These are phyloP conservation scores for Fomitopsis palustris DNA, from an alignment of 1,284 basidiomycete species.

Conservation along the genomic window DNA sequence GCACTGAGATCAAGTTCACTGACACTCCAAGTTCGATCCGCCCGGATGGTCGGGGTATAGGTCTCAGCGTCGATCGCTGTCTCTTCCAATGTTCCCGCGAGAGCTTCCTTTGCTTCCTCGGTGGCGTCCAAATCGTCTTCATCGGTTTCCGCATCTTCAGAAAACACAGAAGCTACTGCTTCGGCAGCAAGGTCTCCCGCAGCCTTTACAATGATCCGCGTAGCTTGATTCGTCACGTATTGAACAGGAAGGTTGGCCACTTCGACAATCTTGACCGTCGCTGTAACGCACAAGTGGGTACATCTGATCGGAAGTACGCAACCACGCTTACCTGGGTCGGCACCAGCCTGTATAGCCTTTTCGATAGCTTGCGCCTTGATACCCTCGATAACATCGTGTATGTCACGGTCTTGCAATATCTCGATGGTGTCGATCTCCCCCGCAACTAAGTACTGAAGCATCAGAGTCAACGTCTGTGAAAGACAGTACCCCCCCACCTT, in stretches of 20 bases:
- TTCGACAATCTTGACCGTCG: slow-evolving; percentile 42
- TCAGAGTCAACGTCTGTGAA: not conserved
- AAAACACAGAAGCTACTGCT: slow-evolving; percentile 7
- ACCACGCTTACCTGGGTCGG: slow-evolving; percentile 28
- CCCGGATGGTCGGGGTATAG: slow-evolving; percentile 29
- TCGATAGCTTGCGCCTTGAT: slow-evolving; percentile 42
- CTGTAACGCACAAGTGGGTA: slow-evolving; percentile 7
- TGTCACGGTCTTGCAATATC: slow-evolving; percentile 34
- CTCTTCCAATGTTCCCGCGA: slow-evolving; percentile 2
- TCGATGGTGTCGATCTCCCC: slow-evolving; percentile 40
- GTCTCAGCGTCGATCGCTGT: slow-evolving; percentile 22
- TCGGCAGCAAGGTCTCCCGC: slow-evolving; percentile 37
- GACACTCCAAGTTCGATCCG: slow-evolving; percentile 29
- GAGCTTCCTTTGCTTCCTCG: slow-evolving; percentile 12
- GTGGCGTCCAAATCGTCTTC: not conserved
- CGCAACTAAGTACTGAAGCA: slow-evolving; percentile 19
- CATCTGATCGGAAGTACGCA: not conserved
- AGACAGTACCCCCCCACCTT: slow-evolving; percentile 22
- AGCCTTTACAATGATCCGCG: slow-evolving; percentile 45
- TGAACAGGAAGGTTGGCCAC: slow-evolving; percentile 40
- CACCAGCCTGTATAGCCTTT: slow-evolving; percentile 42
- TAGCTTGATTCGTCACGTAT: slow-evolving; percentile 51
- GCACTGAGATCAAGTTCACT: slow-evolving; percentile 33
- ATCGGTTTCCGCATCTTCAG: not conserved
- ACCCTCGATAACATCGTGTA: slow-evolving; percentile 38